phyloP scores from a whole-genome alignment of 139 green algal species.

The Tetratostichococcus sp. region DNA sequence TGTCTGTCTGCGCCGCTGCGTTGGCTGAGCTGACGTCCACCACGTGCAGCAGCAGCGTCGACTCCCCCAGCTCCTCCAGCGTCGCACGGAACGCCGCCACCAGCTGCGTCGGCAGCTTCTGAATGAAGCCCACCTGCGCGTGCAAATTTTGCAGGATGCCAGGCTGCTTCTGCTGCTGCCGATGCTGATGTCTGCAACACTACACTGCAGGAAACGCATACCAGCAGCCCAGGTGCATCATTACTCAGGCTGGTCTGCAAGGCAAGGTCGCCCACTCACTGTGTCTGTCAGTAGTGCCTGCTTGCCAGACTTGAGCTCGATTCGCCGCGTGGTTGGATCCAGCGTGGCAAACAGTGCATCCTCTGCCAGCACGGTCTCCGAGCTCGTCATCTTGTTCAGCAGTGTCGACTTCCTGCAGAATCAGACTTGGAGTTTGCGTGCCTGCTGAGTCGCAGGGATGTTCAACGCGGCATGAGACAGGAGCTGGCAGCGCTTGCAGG shows the following conservation, averaged over 20 bases:
- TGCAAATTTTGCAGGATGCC: too few species aligned
- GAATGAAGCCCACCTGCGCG: constrained; percentile 65
- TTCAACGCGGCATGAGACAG: constrained; percentile 7
- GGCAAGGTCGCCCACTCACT: too few species aligned
- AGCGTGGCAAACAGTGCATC: constrained; percentile 98
- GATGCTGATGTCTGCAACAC: too few species aligned
- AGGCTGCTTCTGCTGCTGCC: too few species aligned
- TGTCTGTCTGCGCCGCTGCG: constrained; percentile 68
- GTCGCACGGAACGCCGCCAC: constrained; percentile 89
- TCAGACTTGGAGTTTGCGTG: neutral
- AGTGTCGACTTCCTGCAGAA: constrained; percentile 62
- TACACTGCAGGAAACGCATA: too few species aligned
- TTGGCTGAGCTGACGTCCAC: constrained; percentile 81
- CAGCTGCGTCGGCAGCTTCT: constrained; percentile 97
- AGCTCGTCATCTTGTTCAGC: constrained; percentile 63
- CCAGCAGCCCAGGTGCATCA: neutral
- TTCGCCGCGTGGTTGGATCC: constrained; percentile 88
- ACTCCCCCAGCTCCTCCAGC: constrained; percentile 89
- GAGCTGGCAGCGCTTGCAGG: too few species aligned
- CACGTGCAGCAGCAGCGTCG: constrained; percentile 86
- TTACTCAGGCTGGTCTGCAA: neutral
- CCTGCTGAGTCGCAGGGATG: too few species aligned
- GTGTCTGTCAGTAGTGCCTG: constrained; percentile 88
- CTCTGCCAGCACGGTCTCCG: constrained; percentile 73
- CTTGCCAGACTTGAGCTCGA: constrained; percentile 72